A percentile compares a stretch with the other conserved stretches of the same genome.
Evolutionary conservation across 2,329 filamentous ascomycete genomes (phyloP).

Genomic region (Sarocladium oryzae): DNA sequence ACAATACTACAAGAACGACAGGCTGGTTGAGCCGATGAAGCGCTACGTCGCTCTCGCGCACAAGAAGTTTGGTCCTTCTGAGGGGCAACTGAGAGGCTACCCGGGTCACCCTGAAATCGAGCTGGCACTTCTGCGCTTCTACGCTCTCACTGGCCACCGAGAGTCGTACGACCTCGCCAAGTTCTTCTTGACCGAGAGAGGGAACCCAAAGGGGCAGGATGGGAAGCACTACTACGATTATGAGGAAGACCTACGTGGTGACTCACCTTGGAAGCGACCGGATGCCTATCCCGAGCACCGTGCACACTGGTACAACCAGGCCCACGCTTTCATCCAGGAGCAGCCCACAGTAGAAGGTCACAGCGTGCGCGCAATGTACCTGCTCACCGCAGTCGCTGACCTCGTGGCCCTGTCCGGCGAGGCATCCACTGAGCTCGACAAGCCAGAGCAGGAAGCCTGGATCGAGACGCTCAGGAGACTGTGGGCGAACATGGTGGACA

Average conservation of each 20-base stretch:
- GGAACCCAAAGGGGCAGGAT: constrained; percentile 42
- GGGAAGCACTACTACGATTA: constrained; percentile 47
- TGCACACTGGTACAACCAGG: constrained; percentile 47
- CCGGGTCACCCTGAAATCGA: constrained; percentile 49
- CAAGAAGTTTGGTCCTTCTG: constrained; percentile 42
- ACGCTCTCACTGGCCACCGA: constrained; percentile 25
- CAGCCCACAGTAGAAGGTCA: constrained; percentile 52
- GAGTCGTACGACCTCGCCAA: constrained; percentile 39
- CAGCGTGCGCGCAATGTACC: constrained; percentile 53
- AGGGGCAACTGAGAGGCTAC: constrained; percentile 48
- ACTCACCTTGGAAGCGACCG: constrained; percentile 39
- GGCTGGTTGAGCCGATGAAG: constrained; percentile 44
- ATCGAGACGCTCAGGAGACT: constrained; percentile 36
- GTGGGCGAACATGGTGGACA: constrained; percentile 54
- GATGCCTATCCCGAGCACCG: constrained; percentile 36
- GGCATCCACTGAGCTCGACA: constrained; percentile 13
- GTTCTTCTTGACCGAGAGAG: constrained; percentile 53
- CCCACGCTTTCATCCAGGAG: constrained; percentile 46
- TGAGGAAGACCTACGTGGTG: constrained; percentile 44
- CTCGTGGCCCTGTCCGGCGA: constrained; percentile 26
- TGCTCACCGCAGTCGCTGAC: constrained; percentile 52
- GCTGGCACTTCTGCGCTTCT: constrained; percentile 32
- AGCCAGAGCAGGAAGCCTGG: constrained; percentile 20
- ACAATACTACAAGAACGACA: constrained; percentile 43
- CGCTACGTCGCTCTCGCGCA: constrained; percentile 48